Evolutionary conservation across 441 rosid species (phyloP).

Genomic region (Omphalea diandra): DNA sequence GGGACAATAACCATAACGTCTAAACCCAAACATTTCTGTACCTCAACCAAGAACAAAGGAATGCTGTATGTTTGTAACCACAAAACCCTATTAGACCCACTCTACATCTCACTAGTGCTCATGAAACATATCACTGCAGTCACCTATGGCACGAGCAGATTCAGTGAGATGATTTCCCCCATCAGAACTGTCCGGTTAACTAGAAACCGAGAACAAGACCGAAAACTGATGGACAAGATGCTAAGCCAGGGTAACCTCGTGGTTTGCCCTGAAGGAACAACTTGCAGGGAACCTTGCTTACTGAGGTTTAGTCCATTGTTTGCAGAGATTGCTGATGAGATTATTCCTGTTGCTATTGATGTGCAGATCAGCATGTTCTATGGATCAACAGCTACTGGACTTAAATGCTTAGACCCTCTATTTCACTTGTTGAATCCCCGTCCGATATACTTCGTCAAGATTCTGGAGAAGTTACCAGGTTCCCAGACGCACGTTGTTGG

Average conservation of each 20-base stretch:
- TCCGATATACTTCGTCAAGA: slow-evolving; percentile 27
- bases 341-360: slow-evolving; percentile 61
- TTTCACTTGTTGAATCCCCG: slow-evolving; percentile 54
- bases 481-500: slow-evolving; percentile 30
- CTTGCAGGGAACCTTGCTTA: slow-evolving; percentile 74
- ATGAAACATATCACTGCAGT: slow-evolving; percentile 53
- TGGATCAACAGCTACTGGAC: slow-evolving; percentile 77
- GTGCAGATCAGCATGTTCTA: slow-evolving; percentile 51
- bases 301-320: slow-evolving; percentile 76
- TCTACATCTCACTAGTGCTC: slow-evolving; percentile 31
- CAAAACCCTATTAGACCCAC: slow-evolving; percentile 63
- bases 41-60: background rate
- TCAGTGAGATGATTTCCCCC: slow-evolving; percentile 53
- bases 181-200: slow-evolving; percentile 48
- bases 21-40: background rate
- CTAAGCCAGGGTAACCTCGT: slow-evolving; percentile 50
- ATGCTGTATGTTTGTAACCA: slow-evolving; percentile 61
- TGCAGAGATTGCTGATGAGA: slow-evolving; percentile 50
- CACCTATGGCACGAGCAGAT: slow-evolving; percentile 56
- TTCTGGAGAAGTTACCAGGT: slow-evolving; percentile 44
- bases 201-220: slow-evolving; percentile 48
- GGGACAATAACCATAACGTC: slow-evolving; percentile 37
- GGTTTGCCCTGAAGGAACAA: slow-evolving; percentile 82
- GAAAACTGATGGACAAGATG: slow-evolving; percentile 36
- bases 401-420: slow-evolving; percentile 54